Percentiles rank a stretch among this genome's conserved stretches.
phyloP scores from a whole-genome alignment of 2,329 filamentous ascomycete species.

The Aspergillus floridensis region DNA sequence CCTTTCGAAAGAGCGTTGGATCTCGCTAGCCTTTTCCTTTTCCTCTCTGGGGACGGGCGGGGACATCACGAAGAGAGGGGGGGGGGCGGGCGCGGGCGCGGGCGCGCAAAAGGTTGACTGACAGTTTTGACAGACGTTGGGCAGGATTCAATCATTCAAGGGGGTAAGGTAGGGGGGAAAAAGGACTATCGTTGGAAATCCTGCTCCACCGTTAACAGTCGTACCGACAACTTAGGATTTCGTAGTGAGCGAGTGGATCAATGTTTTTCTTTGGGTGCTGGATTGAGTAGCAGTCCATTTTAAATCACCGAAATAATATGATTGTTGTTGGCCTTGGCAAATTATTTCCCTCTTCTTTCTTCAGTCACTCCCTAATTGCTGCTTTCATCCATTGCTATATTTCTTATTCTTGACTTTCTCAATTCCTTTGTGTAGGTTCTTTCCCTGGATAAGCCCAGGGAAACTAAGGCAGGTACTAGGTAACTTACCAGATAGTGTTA shows the following conservation, averaged over 20 bases:
- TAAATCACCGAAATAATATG: neutral
- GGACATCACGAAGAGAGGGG: neutral
- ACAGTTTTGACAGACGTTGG: slow-evolving; percentile 5
- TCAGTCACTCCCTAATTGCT: neutral
- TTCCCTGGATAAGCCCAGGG: neutral
- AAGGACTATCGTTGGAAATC: slow-evolving; percentile 3
- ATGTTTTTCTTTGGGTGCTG: too few species aligned
- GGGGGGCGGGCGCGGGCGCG: neutral
- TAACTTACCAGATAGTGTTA: neutral
- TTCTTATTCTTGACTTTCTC: too few species aligned
- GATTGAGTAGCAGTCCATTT: neutral
- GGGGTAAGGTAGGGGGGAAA: neutral
- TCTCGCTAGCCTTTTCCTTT: neutral
- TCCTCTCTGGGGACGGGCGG: neutral
- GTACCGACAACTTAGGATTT: neutral
- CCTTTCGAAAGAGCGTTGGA: neutral
- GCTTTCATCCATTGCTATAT: too few species aligned
- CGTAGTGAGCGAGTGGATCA: too few species aligned
- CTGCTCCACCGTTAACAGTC: neutral
- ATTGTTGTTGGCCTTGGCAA: neutral
- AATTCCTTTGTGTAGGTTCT: neutral
- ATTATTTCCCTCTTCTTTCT: too few species aligned
- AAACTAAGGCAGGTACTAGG: neutral
- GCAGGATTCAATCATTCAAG: neutral
- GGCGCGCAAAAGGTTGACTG: neutral